Conservation (phyloP, 1,284 basidiomycete genomes). For the Fomitopsis schrenkii region DNA sequence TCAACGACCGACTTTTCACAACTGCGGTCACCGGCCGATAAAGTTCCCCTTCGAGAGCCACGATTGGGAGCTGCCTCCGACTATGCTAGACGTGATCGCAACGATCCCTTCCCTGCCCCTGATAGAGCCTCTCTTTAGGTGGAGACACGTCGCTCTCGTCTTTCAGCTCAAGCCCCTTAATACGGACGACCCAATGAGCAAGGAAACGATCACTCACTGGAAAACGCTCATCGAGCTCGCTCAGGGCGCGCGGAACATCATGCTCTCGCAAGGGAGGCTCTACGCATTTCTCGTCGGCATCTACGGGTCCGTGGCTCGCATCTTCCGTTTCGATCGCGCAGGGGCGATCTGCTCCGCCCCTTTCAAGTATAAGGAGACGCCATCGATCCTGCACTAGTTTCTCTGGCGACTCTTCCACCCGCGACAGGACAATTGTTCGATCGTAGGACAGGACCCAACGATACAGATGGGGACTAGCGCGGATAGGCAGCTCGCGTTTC, state of each 20-base stretch:
- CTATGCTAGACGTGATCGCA: background rate
- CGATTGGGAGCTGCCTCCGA: background rate
- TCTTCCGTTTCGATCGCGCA: slow-evolving; percentile 9
- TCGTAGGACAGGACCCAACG: background rate
- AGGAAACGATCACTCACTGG: background rate
- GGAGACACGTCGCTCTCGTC: background rate
- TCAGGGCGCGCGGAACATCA: slow-evolving; percentile 7
- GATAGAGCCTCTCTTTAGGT: background rate
- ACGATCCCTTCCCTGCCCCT: background rate
- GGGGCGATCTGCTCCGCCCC: slow-evolving; percentile 2
- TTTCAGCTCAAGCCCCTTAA: background rate
- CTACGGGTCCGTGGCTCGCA: slow-evolving; percentile 7
- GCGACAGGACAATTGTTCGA: background rate
- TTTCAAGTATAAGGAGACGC: background rate
- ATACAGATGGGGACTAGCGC: background rate
- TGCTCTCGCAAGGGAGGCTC: slow-evolving; percentile 11
- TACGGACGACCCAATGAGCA: background rate
- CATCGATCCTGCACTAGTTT: background rate
- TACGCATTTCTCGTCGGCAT: slow-evolving; percentile 10
- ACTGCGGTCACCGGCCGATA: background rate
- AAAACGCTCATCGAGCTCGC: slow-evolving; percentile 4
- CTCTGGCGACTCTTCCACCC: background rate
- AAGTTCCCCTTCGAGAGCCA: background rate
- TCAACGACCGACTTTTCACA: background rate
- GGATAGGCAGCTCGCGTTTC: background rate